phyloP scores from a whole-genome alignment of 2,329 filamentous ascomycete species.

The Penicillium psychrosexuale region DNA sequence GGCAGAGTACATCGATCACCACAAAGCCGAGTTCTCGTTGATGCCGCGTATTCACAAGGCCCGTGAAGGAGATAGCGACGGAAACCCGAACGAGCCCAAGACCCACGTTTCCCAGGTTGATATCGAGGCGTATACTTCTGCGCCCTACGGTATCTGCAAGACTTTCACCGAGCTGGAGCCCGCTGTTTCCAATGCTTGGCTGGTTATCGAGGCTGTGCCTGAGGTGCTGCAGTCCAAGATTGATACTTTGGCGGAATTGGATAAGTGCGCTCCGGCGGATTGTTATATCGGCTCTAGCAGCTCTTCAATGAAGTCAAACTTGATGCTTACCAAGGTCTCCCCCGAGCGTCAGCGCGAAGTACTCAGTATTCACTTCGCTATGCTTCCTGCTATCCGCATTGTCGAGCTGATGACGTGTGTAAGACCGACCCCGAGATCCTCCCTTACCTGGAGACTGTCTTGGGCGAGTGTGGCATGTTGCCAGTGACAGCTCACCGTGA shows the following conservation, averaged over 20 bases:
- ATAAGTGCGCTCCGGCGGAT: conserved; percentile 42
- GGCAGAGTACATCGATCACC: conserved; percentile 30
- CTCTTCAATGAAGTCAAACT: conserved; percentile 50
- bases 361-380: conserved; percentile 53
- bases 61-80: background rate
- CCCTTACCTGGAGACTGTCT: conserved; percentile 41
- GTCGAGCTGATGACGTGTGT: conserved; percentile 55
- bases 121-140: conserved; percentile 22
- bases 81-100: background rate
- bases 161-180: conserved; percentile 39
- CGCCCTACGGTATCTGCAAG: conserved; percentile 29
- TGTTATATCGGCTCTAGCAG: conserved; percentile 52
- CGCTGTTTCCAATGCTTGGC: conserved; percentile 49
- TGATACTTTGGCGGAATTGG: conserved; percentile 47
- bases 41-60: conserved; percentile 12
- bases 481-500: conserved; percentile 47
- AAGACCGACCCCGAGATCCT: conserved; percentile 46
- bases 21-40: conserved; percentile 28
- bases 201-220: conserved; percentile 54
- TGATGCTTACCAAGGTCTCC: conserved; percentile 46
- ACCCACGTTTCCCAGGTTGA: conserved; percentile 20
- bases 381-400: conserved; percentile 44
- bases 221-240: conserved; percentile 52
- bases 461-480: conserved; percentile 42
- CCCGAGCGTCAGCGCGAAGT: conserved; percentile 21